Evolutionary conservation across 1,284 basidiomycete genomes (phyloP).

Genomic region (Malassezia sympodialis): DNA sequence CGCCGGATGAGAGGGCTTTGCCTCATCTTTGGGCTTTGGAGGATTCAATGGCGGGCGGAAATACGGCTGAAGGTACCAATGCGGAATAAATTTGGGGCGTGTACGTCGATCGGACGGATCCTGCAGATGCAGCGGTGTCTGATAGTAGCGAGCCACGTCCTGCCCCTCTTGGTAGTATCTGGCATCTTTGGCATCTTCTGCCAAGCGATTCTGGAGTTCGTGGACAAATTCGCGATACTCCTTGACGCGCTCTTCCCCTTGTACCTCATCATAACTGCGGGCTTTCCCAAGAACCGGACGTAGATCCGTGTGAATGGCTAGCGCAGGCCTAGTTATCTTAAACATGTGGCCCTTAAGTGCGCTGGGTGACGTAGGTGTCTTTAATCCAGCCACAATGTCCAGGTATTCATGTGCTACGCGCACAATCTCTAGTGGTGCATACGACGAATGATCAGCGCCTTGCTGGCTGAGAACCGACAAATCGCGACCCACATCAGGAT

Average conservation of each 20-base stretch:
- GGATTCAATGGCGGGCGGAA: constrained; percentile 54
- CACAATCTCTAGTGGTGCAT: constrained; percentile 50
- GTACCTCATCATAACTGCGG: constrained; percentile 50
- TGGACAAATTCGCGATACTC: constrained; percentile 57
- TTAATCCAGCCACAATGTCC: constrained; percentile 62
- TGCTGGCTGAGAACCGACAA: constrained; percentile 4
- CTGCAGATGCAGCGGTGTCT: constrained; percentile 11
- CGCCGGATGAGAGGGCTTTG: neutral
- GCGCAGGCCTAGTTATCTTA: constrained; percentile 72
- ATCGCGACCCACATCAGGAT: neutral
- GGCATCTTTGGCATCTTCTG: constrained; percentile 31
- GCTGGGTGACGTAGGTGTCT: constrained; percentile 63
- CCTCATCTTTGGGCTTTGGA: constrained; percentile 8
- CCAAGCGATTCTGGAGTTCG: constrained; percentile 61
- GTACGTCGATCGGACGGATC: constrained; percentile 49
- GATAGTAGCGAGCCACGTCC: constrained; percentile 18
- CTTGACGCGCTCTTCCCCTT: constrained; percentile 54
- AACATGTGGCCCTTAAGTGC: constrained; percentile 87
- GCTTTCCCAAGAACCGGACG: constrained; percentile 59
- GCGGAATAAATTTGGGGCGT: constrained; percentile 57
- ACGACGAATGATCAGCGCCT: neutral
- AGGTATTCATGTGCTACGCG: constrained; percentile 76
- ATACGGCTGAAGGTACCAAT: constrained; percentile 78
- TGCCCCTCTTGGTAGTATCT: constrained; percentile 16
- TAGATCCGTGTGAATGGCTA: constrained; percentile 62